phyloP scores from a whole-genome alignment of 176 grass and related monocot species.

The Triticum monococcum region DNA sequence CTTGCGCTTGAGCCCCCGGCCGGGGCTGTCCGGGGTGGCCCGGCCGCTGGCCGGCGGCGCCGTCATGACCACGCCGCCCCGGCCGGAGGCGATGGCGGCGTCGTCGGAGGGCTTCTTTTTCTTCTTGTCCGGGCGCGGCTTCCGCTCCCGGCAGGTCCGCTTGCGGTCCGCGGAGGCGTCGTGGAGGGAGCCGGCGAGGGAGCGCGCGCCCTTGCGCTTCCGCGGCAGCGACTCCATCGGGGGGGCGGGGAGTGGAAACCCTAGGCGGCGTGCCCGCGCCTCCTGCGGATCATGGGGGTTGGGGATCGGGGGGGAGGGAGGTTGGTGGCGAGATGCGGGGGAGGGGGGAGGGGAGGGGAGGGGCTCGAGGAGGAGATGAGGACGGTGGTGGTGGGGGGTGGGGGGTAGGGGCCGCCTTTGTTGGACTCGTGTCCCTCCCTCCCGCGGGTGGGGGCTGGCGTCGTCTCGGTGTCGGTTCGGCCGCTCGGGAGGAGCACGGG shows the following conservation, averaged over 20 bases:
- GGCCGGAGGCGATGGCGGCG: not conserved
- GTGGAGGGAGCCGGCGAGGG: slow-evolving; percentile 45
- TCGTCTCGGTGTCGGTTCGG: not conserved
- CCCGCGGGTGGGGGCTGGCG: not conserved
- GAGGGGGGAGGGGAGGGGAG: slow-evolving; percentile 7
- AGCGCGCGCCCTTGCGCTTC: slow-evolving; percentile 73
- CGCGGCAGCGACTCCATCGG: slow-evolving; percentile 61
- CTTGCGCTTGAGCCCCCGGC: slow-evolving; percentile 81
- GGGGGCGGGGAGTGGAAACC: not conserved
- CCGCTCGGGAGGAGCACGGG: slow-evolving; percentile 8
- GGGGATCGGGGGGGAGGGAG: slow-evolving; percentile 9
- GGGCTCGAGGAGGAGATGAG: slow-evolving; percentile 31
- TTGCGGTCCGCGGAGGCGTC: slow-evolving; percentile 41
- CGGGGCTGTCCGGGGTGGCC: slow-evolving; percentile 47
- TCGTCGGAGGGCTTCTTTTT: not conserved
- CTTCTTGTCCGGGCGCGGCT: slow-evolving; percentile 52
- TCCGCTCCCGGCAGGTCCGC: slow-evolving; percentile 43
- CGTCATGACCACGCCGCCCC: slow-evolving; percentile 41
- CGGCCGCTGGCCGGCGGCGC: slow-evolving; percentile 46
- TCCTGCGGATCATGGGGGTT: slow-evolving; percentile 53
- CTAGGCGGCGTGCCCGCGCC: slow-evolving; percentile 36
- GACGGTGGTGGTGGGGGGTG: not conserved
- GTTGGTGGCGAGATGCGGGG: slow-evolving; percentile 26
- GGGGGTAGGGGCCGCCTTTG: slow-evolving; percentile 2
- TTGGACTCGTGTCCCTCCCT: slow-evolving; percentile 34